These are phyloP conservation scores for Pisolithus sp. DNA, from an alignment of 768 basidiomycete genomes.

Conservation along the genomic window DNA sequence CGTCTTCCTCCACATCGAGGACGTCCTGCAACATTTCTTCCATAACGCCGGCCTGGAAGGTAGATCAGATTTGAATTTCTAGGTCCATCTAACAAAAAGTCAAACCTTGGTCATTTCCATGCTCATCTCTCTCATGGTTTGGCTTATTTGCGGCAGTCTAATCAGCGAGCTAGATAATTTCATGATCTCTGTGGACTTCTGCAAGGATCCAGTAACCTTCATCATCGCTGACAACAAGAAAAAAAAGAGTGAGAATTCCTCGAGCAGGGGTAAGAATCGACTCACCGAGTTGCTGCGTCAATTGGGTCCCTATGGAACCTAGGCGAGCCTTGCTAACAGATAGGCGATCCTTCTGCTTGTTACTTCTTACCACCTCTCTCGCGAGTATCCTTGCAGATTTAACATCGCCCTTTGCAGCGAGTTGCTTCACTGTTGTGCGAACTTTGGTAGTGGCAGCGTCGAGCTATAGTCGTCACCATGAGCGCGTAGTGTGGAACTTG, in stretches of 20 bases:
- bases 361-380: conserved; percentile 87
- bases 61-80: conserved; percentile 3
- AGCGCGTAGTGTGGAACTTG: conserved; percentile 8
- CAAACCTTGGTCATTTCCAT: conserved; percentile 99
- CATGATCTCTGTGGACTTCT: conserved; percentile 99
- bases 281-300: conserved; percentile 89
- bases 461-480: conserved; percentile 43
- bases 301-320: conserved; percentile 83
- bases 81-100: not conserved
- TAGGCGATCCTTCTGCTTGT: conserved; percentile 90
- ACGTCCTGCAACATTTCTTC: conserved; percentile 97
- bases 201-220: conserved; percentile 96
- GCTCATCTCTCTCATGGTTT: conserved; percentile 94
- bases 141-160: conserved; percentile 87
- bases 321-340: conserved; percentile 90
- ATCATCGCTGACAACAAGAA: conserved; percentile 62
- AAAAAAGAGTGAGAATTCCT: not conserved
- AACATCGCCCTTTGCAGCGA: conserved; percentile 85
- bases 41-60: conserved; percentile 85
- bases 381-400: conserved; percentile 92
- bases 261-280: not conserved
- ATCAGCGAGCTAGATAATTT: conserved; percentile 91
- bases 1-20: conserved; percentile 87
- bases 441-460: conserved; percentile 80
- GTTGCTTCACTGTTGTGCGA: conserved; percentile 71